Evolutionary conservation across 164 flowering plant genomes (phyloP).

Genomic region (Kalanchoe fedtschenkoi): DNA sequence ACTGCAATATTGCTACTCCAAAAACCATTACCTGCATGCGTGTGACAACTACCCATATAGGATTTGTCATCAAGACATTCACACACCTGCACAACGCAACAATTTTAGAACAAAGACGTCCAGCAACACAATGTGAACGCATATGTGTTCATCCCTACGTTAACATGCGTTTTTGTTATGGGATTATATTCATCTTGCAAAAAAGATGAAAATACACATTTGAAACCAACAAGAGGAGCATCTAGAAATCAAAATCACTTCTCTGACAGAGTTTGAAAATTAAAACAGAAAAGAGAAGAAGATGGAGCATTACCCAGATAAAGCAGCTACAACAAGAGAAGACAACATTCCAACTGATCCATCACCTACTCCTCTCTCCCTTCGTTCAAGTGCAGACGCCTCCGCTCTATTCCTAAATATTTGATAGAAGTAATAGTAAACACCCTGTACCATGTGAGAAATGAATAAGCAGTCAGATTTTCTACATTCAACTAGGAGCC

Average conservation of each 20-base stretch:
- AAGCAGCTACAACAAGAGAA: conserved; percentile 85
- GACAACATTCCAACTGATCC: conserved; percentile 95
- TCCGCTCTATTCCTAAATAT: conserved; percentile 84
- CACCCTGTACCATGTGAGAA: conserved; percentile 72
- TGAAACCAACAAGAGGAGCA: not conserved
- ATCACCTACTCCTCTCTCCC: conserved; percentile 74
- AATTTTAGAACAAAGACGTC: not conserved
- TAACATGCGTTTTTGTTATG: too few species aligned
- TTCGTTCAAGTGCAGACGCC: conserved; percentile 46
- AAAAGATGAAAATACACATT: too few species aligned
- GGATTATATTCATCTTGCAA: too few species aligned
- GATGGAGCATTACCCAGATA: conserved; percentile 56
- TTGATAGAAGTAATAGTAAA: conserved; percentile 98
- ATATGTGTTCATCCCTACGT: too few species aligned
- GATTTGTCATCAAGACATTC: conserved; percentile 88
- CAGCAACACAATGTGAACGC: not conserved
- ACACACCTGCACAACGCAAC: conserved; percentile 50
- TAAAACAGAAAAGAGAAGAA: not conserved
- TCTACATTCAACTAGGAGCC: not conserved
- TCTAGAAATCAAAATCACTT: not conserved
- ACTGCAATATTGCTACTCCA: not conserved
- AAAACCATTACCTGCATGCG: conserved; percentile 78
- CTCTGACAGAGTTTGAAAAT: not conserved
- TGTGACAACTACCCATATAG: conserved; percentile 95
- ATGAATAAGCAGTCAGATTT: conserved; percentile 7